Evolutionary conservation across 2,329 filamentous ascomycete genomes (phyloP), one percentile per base, ranked within the genome.

Genomic region (Orbilia javanica): DNA sequence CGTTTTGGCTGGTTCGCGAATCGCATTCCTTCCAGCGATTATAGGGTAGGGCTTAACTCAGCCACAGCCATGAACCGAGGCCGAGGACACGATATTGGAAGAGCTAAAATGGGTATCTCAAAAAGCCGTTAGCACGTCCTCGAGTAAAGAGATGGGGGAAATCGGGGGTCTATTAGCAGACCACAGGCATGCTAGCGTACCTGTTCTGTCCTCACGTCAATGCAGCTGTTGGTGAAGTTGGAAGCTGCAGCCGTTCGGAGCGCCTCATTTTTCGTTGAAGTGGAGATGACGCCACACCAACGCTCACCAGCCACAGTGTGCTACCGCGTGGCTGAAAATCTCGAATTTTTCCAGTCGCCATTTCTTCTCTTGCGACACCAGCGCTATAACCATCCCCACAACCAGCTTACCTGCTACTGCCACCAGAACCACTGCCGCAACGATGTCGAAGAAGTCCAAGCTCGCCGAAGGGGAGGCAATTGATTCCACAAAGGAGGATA

Each of bases 391-490:
- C 22, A 66, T 50, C 18, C 20, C 20, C 48, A 25, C 44, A n/a
- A 11, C 25, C 68, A 46, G n/a, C 60, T 36, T 34, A 53, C 36
- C 48, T 31, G 22, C n/a, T 8, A 53, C 34, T 8, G 7, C 34
- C 50, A 25, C 46, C 39, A 42, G 6, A 18, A 55, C 46, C 50
- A 50, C 46, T 46, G 36, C 55, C 18, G 22, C 27, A 36, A 53
- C 53, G 34, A 78, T 78, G 74, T 78, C 74, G 42, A 74, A 68
- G 50, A 74, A 68, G 52, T 74, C 70, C 44, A 74, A 68, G 53
- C 20, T 44, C 22, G 52, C 42, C 20, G 63, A 74, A 31, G 70
- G 62, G 5, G 70, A 62, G 29, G 22, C 31, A 62, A 74, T 74
- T 42, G 63, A 68, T 13, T 63, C 70, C 11, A 8, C 20, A 3